These are phyloP conservation scores for Mimosa bimucronata DNA, from an alignment of 306 rosid genomes.

Conservation along the genomic window DNA sequence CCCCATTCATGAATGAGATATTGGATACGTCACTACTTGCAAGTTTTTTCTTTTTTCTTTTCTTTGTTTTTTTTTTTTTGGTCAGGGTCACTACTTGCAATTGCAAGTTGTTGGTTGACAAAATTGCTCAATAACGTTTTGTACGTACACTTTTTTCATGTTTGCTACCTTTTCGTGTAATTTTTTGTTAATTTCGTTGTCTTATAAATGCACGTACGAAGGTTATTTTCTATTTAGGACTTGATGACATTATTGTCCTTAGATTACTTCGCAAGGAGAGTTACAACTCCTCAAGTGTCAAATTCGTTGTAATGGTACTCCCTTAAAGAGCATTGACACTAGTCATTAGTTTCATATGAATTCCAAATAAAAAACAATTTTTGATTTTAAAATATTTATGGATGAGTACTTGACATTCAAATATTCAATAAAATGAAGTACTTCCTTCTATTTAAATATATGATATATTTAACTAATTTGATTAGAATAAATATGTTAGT, in stretches of 20 bases:
- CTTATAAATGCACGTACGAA: not conserved
- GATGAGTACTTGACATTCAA: too few relatives aligned
- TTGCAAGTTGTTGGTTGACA: not conserved
- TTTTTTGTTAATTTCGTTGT: not conserved
- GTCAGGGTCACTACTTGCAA: not conserved
- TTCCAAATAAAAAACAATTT: too few relatives aligned
- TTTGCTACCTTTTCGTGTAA: not conserved
- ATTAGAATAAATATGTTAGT: too few relatives aligned
- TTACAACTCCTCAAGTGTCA: not conserved
- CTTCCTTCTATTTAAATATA: too few relatives aligned
- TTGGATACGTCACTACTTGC: not conserved
- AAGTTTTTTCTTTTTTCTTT: too few relatives aligned
- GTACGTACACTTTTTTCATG: not conserved
- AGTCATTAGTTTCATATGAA: too few relatives aligned
- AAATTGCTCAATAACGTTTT: not conserved
- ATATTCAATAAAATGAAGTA: too few relatives aligned
- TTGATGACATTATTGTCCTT: not conserved
- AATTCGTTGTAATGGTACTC: not conserved
- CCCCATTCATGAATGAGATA: not conserved
- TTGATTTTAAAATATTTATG: too few relatives aligned
- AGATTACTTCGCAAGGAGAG: not conserved
- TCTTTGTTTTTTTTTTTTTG: too few relatives aligned
- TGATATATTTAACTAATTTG: too few relatives aligned
- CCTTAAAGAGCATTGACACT: not conserved
- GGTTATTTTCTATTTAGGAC: too few relatives aligned